Evolutionary conservation across 2,329 filamentous ascomycete genomes (phyloP), one percentile per base, ranked within the genome.

Genomic region (Apiospora malaysiana): DNA sequence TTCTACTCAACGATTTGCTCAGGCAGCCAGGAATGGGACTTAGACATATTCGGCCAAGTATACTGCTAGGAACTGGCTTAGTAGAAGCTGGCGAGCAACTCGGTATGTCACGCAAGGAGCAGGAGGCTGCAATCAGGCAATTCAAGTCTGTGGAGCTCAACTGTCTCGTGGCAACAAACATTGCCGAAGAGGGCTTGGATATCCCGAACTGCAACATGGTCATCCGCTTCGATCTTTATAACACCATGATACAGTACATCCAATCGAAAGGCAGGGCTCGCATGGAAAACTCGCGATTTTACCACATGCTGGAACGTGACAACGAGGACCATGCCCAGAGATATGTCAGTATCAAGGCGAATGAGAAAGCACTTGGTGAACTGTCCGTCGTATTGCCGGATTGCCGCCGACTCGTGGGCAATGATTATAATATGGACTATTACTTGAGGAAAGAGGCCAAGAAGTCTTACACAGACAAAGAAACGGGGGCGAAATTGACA

Each of bases 241-340:
- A 88, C 14, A 98, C 95, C 0, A 90, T 97, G 80, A 98, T 98
- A 69, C 93, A 97, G 77, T 98, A 98, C 78, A 91, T 98, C 25
- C 96, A 99, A 80, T 98, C 95, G 18, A 89, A 94, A 73, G 96
- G 96, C 0, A 89, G 96, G 69, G 96, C 96, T 16, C 89, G 96
- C 49, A 92, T 94, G 76, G 81, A 83, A 0, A 87, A 92, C 70
- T 98, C 96, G 0, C 90, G 88, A 73, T 98, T 95, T 79, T 88
- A 95, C 45, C 93, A 93, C 76, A 95, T 99, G 93, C 79, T 94
- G 2, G 95, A 98, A 78, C 78, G 81, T 1, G 88, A 87, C 9
- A 97, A 97, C 75, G 74, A 79, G 16, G 82, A 83, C 0, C 92
- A 97, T 68, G 75, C 79, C 1, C 81, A 85, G 47, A 83, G 84